Evolutionary conservation across 2,329 filamentous ascomycete genomes (phyloP).

Genomic region (Ophiosphaerella narmari): DNA sequence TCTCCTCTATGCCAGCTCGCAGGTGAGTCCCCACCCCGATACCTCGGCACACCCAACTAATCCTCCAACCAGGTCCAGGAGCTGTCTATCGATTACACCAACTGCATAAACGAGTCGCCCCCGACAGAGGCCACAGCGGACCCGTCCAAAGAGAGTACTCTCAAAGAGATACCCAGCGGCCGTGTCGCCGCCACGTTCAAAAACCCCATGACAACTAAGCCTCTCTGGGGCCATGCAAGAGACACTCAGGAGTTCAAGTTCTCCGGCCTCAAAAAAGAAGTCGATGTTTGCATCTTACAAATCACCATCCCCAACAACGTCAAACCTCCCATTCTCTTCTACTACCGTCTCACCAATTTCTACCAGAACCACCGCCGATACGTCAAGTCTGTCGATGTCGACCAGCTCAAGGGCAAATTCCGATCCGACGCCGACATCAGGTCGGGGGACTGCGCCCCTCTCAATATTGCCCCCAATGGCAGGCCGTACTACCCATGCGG

Average conservation of each 20-base stretch:
- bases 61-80: constrained; percentile 73
- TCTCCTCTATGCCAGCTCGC: constrained; percentile 81
- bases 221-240: constrained; percentile 39
- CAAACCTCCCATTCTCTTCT: constrained; percentile 82
- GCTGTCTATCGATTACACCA: constrained; percentile 86
- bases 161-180: constrained; percentile 59
- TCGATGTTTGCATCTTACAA: constrained; percentile 68
- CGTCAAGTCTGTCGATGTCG: constrained; percentile 82
- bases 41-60: constrained; percentile 12
- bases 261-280: constrained; percentile 33
- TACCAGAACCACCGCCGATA: constrained; percentile 99
- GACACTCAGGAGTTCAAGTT: constrained; percentile 45
- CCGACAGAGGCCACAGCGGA: constrained; percentile 20
- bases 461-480: constrained; percentile 52
- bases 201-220: constrained; percentile 44
- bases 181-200: constrained; percentile 75
- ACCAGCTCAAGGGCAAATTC: constrained; percentile 78
- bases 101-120: constrained; percentile 67
- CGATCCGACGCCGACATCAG: constrained; percentile 65
- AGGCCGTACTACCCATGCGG: constrained; percentile 91
- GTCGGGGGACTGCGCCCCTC: constrained; percentile 74
- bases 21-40: constrained; percentile 58
- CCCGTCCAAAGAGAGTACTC: constrained; percentile 30
- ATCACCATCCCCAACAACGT: constrained; percentile 83
- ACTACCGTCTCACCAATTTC: constrained; percentile 96